Evolutionary conservation across 2,329 filamentous ascomycete genomes (phyloP), one percentile per base, ranked within the genome.

Genomic region (Cytospora mali): DNA sequence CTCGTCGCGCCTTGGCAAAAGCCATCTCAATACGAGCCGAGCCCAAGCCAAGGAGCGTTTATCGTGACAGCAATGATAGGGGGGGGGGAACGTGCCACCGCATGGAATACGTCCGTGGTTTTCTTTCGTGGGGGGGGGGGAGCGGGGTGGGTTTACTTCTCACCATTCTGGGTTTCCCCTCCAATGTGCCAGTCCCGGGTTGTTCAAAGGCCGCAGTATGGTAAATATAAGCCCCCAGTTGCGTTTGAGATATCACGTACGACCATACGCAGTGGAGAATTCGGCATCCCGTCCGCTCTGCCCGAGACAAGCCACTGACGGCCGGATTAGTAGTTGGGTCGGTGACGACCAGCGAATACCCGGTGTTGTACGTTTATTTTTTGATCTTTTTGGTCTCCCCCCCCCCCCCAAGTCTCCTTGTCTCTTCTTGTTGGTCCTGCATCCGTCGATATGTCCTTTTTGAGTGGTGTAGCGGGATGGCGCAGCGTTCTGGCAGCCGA

Each of bases 201-300:
- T 6, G 31, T 33, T 31, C 16, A 11, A 35, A 35, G 33, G 16
- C 1, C 2, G 6, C 10, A 35, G 33, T 35, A 35, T 11, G 16
- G 33, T n/a, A n/a, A 3, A 42, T 23, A 46, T 23, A 46, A 21
- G 13, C n/a, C 42, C n/a, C n/a, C 42, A 23, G 42, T n/a, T 4
- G 42, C 42, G 11, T 21, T 6, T 11, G 11, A 3, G 23, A 6
- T 13, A 23, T 11, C n/a, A 46, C 42, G 18, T 46, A 46, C 42
- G n/a, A 23, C n/a, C 42, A 46, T 23, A 46, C 42, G 42, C 42
- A 23, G 42, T 46, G 42, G 42, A 46, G 18, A 46, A 46, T 23
- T 46, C 42, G 42, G 42, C 42, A 46, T 46, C n/a, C 42, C 42
- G 42, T 46, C 42, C 42, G 42, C 42, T 46, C 42, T 46, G 42